phyloP scores from a whole-genome alignment of 2,329 filamentous ascomycete genomes.

The Eutypella sp. region DNA sequence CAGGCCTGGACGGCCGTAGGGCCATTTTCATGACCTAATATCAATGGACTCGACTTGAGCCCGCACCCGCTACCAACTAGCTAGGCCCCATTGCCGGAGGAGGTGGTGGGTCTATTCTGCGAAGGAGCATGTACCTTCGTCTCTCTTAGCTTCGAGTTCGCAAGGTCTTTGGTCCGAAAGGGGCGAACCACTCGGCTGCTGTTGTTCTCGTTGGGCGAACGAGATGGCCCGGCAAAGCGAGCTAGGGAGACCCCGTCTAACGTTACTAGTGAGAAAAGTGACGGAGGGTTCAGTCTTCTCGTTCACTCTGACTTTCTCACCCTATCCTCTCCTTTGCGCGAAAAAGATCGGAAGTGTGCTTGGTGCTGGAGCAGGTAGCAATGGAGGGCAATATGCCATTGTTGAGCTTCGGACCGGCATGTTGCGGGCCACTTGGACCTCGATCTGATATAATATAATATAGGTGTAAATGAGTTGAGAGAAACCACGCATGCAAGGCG shows the following conservation, averaged over 20 bases:
- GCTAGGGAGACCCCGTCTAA: neutral
- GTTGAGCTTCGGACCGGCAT: slow-evolving; percentile 4
- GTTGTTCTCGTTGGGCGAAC: neutral
- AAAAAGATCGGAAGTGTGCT: neutral
- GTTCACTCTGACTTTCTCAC: neutral
- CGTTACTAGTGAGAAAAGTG: neutral
- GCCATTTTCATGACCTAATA: slow-evolving; percentile 31
- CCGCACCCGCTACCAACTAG: slow-evolving; percentile 19
- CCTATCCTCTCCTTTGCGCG: neutral
- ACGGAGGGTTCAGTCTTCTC: neutral
- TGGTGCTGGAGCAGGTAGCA: neutral
- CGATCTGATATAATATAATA: slow-evolving; percentile 15
- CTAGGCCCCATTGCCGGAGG: slow-evolving; percentile 23
- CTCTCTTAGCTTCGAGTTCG: slow-evolving; percentile 25
- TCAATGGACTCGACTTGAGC: slow-evolving; percentile 12
- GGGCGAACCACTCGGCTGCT: slow-evolving; percentile 18
- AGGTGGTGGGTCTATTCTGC: slow-evolving; percentile 21
- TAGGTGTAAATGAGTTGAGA: slow-evolving; percentile 11
- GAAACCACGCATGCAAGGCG: slow-evolving; percentile 9
- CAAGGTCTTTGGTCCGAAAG: slow-evolving; percentile 35
- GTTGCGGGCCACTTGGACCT: slow-evolving; percentile 10
- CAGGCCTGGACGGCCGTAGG: slow-evolving; percentile 8
- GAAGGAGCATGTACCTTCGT: slow-evolving; percentile 16
- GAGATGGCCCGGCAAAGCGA: slow-evolving; percentile 1
- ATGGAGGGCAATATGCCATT: slow-evolving; percentile 2